Conservation (phyloP, 2,329 filamentous ascomycete species). For the Paramyrothecium roridum region DNA sequence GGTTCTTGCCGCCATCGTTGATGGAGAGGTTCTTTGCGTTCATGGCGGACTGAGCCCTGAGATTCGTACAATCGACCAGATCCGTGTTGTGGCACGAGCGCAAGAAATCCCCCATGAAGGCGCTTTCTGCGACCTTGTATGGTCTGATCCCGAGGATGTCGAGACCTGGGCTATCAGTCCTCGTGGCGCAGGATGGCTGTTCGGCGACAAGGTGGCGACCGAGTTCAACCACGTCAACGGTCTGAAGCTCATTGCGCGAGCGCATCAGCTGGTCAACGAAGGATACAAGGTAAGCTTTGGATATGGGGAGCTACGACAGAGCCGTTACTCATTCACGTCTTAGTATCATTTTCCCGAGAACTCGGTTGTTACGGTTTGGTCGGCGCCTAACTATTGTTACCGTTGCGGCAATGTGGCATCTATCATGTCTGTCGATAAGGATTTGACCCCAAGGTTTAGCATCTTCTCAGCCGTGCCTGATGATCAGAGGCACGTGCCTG, state of each 20-base stretch:
- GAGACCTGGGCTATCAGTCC: constrained; percentile 96
- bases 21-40: constrained; percentile 97
- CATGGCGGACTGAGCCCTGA: constrained; percentile 87
- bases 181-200: constrained; percentile 94
- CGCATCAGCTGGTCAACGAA: constrained; percentile 98
- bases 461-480: constrained; percentile 90
- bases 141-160: constrained; percentile 96
- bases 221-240: constrained; percentile 98
- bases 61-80: constrained; percentile 97
- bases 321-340: constrained; percentile 24
- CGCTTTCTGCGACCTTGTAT: constrained; percentile 96
- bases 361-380: constrained; percentile 97
- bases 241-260: constrained; percentile 90
- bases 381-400: constrained; percentile 93
- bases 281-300: constrained; percentile 75
- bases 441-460: constrained; percentile 86
- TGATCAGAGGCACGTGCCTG: constrained; percentile 75
- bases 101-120: constrained; percentile 98
- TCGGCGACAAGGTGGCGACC: constrained; percentile 93
- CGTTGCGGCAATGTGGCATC: constrained; percentile 95
- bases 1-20: constrained; percentile 93
- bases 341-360: constrained; percentile 92
- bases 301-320: neutral
- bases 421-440: constrained; percentile 87
- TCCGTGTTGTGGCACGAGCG: constrained; percentile 96